These are phyloP conservation scores for Hypoxylon intermedium DNA, from an alignment of 495 filamentous ascomycete genomes.

Conservation along the genomic window DNA sequence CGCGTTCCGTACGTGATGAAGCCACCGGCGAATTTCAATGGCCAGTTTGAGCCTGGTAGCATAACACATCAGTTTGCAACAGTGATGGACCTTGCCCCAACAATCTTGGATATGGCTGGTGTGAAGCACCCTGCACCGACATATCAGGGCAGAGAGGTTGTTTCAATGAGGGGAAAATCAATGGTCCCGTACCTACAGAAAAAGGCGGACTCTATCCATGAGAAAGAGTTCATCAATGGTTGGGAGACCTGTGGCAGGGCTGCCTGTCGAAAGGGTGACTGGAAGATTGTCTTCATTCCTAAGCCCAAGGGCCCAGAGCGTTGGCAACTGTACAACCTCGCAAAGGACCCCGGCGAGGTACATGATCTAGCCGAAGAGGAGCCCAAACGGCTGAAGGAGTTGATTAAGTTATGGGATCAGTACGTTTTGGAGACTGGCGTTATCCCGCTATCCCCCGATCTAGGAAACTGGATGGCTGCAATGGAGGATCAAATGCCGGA, in stretches of 20 bases:
- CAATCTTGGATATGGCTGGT: constrained; percentile 68
- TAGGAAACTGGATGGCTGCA: constrained; percentile 59
- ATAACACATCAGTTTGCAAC: constrained; percentile 68
- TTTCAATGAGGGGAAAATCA: constrained; percentile 62
- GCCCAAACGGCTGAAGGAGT: constrained; percentile 41
- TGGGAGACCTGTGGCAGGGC: constrained; percentile 52
- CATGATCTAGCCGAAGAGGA: constrained; percentile 46
- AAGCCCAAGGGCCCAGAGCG: constrained; percentile 42
- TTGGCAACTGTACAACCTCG: constrained; percentile 50
- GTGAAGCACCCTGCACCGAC: constrained; percentile 63
- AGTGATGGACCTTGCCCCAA: constrained; percentile 70
- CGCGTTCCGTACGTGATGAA: constrained; percentile 65
- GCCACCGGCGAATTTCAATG: constrained; percentile 44
- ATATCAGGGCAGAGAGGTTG: constrained; percentile 64
- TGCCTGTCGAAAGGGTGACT: constrained; percentile 50
- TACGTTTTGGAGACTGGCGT: constrained; percentile 67
- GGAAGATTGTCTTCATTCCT: constrained; percentile 50
- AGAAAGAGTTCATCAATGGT: constrained; percentile 47
- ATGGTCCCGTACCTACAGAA: constrained; percentile 44
- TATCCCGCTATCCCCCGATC: constrained; percentile 42
- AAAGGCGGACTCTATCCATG: constrained; percentile 45
- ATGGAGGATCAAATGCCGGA: constrained; percentile 72
- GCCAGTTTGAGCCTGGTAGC: constrained; percentile 40
- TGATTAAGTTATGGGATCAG: constrained; percentile 49
- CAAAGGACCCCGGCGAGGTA: constrained; percentile 50